Evolutionary conservation across 352 stramenopile species (phyloP).

Genomic region (Pythium dissimile): DNA sequence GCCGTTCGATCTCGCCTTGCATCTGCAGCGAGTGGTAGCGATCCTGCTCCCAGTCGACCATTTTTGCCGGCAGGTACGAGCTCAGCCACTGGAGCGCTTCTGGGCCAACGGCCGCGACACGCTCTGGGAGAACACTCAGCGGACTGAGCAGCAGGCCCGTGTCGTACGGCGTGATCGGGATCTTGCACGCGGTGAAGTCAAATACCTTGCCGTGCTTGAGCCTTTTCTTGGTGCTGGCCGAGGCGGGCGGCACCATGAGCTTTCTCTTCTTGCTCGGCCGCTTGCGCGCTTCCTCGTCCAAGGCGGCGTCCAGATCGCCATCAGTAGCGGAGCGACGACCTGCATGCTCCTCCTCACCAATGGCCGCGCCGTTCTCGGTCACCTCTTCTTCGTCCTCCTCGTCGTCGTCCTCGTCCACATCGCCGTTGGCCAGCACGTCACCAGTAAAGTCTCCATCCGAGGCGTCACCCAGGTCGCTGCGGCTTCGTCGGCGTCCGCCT

Average conservation of each 20-base stretch:
- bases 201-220: slow-evolving; percentile 48
- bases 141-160: slow-evolving; percentile 65
- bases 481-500: slow-evolving; percentile 12
- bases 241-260: slow-evolving; percentile 30
- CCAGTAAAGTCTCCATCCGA: slow-evolving; percentile 23
- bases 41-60: slow-evolving; percentile 77
- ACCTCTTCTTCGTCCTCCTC: slow-evolving; percentile 31
- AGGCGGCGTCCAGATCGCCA: not conserved
- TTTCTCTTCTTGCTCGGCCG: slow-evolving; percentile 48
- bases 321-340: slow-evolving; percentile 3
- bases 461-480: slow-evolving; percentile 11
- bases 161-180: slow-evolving; percentile 65
- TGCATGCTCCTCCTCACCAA: slow-evolving; percentile 21
- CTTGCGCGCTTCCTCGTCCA: slow-evolving; percentile 19
- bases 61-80: slow-evolving; percentile 62
- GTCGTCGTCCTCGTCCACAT: slow-evolving; percentile 28
- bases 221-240: slow-evolving; percentile 37
- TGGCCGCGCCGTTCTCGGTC: slow-evolving; percentile 28
- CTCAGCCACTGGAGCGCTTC: slow-evolving; percentile 70
- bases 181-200: slow-evolving; percentile 61
- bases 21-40: slow-evolving; percentile 69
- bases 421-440: slow-evolving; percentile 18
- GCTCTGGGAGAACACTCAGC: slow-evolving; percentile 61
- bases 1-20: slow-evolving; percentile 74
- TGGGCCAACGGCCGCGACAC: slow-evolving; percentile 59